A percentile compares a stretch with the other conserved stretches of the same genome.
Conservation (phyloP, 306 rosid genomes). For the Vigna angularis region DNA sequence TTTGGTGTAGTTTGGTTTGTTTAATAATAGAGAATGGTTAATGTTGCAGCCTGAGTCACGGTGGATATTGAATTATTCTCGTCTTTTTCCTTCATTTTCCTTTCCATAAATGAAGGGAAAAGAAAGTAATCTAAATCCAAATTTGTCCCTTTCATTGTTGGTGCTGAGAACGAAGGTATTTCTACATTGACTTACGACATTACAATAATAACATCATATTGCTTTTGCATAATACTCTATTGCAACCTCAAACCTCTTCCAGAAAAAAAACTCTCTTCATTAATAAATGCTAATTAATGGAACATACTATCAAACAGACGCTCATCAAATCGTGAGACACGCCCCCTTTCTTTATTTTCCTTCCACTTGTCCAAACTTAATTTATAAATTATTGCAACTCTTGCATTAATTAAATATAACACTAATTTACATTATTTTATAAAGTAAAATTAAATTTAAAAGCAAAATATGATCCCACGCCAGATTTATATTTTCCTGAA, state of each 20-base stretch:
- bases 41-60: slow-evolving; percentile 30
- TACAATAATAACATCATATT: not conserved
- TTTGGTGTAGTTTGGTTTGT: not conserved
- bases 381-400: too few species aligned
- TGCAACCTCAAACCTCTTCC: not conserved
- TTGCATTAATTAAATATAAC: too few species aligned
- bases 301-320: not conserved
- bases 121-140: not conserved
- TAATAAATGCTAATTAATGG: not conserved
- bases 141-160: slow-evolving; percentile 21
- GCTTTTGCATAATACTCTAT: not conserved
- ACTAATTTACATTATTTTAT: too few species aligned
- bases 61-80: not conserved
- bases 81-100: not conserved
- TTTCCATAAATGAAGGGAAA: slow-evolving; percentile 23
- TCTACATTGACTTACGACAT: slow-evolving; percentile 29
- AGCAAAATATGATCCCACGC: too few species aligned
- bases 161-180: slow-evolving; percentile 30
- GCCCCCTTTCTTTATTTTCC: not conserved
- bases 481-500: too few species aligned
- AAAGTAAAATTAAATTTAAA: too few species aligned
- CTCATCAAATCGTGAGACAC: not conserved
- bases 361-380: too few species aligned
- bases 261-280: not conserved
- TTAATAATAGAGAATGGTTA: not conserved